These are phyloP conservation scores for Lactuca saligna DNA, from an alignment of 129 eudicot genomes.

Conservation along the genomic window DNA sequence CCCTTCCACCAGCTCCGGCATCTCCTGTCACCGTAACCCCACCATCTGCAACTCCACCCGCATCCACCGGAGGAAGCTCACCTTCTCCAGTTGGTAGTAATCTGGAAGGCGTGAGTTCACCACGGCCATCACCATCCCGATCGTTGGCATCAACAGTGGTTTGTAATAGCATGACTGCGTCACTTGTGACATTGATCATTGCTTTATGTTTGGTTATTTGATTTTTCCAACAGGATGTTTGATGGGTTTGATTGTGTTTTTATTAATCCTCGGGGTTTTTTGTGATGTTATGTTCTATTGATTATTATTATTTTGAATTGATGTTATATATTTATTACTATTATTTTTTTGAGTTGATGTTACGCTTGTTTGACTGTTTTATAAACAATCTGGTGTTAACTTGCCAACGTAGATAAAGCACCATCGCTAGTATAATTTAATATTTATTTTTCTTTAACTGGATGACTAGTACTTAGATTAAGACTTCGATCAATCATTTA, in stretches of 20 bases:
- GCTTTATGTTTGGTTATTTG: conserved; percentile 9
- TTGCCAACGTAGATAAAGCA: too few species aligned
- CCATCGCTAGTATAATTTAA: too few species aligned
- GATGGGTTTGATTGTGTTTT: conserved; percentile 18
- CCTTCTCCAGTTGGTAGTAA: conserved; percentile 11
- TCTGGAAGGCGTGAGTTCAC: conserved; percentile 11
- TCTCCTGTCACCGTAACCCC: conserved; percentile 7
- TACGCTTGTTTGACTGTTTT: too few species aligned
- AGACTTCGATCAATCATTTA: too few species aligned
- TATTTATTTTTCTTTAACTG: too few species aligned
- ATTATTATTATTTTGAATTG: too few species aligned
- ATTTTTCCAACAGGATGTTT: background rate
- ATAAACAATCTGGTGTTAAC: too few species aligned
- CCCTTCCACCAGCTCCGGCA: conserved; percentile 19
- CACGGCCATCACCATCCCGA: conserved; percentile 1
- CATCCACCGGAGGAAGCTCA: background rate
- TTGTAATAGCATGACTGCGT: conserved; percentile 1
- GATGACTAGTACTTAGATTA: too few species aligned
- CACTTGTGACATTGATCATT: conserved; percentile 11
- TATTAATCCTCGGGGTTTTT: conserved; percentile 10
- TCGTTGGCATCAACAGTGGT: background rate
- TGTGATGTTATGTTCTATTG: too few species aligned
- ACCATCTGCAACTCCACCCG: conserved; percentile 22
- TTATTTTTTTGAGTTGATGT: too few species aligned
- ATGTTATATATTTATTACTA: too few species aligned